Evolutionary conservation across 1,139 yeast genomes (phyloP), one percentile per base, ranked within the genome.

Genomic region (Scheffersomyces quercinus): DNA sequence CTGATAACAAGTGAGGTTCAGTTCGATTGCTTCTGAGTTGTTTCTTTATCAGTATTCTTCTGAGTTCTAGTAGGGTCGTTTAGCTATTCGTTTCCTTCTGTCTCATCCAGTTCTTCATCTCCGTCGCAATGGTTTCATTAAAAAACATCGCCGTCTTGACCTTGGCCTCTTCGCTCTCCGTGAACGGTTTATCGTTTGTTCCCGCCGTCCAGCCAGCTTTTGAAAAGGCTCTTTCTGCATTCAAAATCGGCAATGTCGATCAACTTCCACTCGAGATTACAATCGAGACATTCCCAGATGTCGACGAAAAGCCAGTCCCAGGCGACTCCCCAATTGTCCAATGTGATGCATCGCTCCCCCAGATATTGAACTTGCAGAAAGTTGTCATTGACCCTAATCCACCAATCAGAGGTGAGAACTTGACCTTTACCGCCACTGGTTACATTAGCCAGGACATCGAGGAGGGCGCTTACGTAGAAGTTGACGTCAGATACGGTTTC

Each of bases 401-500:
- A 7, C 99, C 99, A 2, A 73, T 61, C 38, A 82, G 89, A 55
- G 98, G 97, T 15, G 68, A 73, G 37, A 86, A 88, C 58, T 73
- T 93, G 60, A 86, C 95, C 12, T 81, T 95, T 49, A 63, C 75
- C 26, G 99, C 97, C 3, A 63, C 70, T 13, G 99, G 97, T 2
- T 62, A 61, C 38, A 67, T 91, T 47, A 55, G 72, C 34, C 63
- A 77, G 44, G 75, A 73, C 14, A 71, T 95, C 37, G 80, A 67
- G 35, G 93, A 72, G 3, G 99, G 99, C 32, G 88, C 98, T 0
- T 93, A 90, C 59, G 95, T 93, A 41, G 96, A 89, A 51, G 90
- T 93, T 33, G 96, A 89, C 52, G 98, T 95, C 30, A 79, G 88
- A 53, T 86, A 90, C 59, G 99, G 98, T 9, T 89, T 87, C 69